Conservation (phyloP, 2,329 filamentous ascomycete genomes). For the Colletotrichum filicis region DNA sequence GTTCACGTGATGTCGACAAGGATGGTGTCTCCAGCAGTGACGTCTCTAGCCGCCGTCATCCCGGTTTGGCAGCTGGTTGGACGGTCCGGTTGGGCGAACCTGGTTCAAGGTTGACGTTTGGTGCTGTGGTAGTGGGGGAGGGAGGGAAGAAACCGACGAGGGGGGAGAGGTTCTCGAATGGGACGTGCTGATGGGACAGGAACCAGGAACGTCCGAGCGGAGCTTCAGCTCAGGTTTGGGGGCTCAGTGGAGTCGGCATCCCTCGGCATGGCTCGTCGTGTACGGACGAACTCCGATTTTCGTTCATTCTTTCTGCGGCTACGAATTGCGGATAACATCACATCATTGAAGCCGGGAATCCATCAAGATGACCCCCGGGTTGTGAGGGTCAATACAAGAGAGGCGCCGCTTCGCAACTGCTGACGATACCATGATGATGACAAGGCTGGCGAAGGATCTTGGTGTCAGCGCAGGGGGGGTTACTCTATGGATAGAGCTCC, state of each 20-base stretch:
- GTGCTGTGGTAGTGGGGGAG: neutral
- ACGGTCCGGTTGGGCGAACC: neutral
- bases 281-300: constrained; percentile 4
- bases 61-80: constrained; percentile 26
- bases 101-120: neutral
- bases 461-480: neutral
- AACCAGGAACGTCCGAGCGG: neutral
- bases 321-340: constrained; percentile 10
- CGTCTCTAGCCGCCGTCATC: constrained; percentile 31
- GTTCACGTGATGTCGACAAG: neutral
- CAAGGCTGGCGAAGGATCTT: constrained; percentile 25
- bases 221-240: neutral
- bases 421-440: constrained; percentile 20
- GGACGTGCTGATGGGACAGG: neutral
- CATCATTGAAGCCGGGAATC: neutral
- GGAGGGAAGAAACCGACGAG: neutral
- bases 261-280: neutral
- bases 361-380: neutral
- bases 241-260: neutral
- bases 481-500: neutral
- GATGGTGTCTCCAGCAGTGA: constrained; percentile 10
- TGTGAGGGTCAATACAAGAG: neutral
- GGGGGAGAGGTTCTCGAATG: neutral
- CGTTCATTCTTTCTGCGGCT: neutral
- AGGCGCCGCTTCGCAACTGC: neutral